These are phyloP conservation scores for Peronosclerospora sorghi DNA, from an alignment of 352 stramenopile species.

Conservation along the genomic window DNA sequence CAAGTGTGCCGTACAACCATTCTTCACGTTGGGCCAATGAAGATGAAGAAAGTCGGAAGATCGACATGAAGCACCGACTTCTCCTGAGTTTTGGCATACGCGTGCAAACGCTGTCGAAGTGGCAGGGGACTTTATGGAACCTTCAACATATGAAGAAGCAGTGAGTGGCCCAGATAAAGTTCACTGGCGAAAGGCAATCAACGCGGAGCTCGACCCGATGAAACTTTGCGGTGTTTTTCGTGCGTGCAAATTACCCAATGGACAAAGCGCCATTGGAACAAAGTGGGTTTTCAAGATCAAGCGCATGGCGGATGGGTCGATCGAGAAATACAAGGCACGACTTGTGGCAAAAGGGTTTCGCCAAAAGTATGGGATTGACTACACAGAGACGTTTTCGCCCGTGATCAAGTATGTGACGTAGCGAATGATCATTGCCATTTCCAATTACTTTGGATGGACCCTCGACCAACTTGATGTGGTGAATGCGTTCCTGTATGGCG, in stretches of 20 bases:
- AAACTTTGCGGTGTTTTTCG: conserved; percentile 1
- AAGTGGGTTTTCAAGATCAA: conserved; percentile 34
- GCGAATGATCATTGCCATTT: background rate
- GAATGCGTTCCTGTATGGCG: background rate
- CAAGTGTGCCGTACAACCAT: no score
- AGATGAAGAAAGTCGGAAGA: no score
- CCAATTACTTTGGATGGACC: background rate
- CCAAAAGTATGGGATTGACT: conserved; percentile 26
- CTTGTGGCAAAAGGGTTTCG: conserved; percentile 2
- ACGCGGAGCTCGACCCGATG: conserved; percentile 3
- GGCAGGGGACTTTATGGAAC: no score
- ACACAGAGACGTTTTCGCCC: conserved; percentile 1
- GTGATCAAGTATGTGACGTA: background rate
- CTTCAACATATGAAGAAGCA: conserved; percentile 4
- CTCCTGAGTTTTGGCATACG: no score
- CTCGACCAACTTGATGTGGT: conserved; percentile 5
- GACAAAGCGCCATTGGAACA: conserved; percentile 3
- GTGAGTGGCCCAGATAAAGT: conserved; percentile 5
- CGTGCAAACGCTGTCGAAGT: no score
- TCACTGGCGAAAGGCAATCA: conserved; percentile 8
- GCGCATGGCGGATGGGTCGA: conserved; percentile 19
- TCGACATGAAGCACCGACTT: no score
- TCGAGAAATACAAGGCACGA: conserved; percentile 19
- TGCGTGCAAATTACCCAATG: conserved; percentile 1
- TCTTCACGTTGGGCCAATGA: no score